Conservation (phyloP, 2,329 filamentous ascomycete species). For the Fusarium piperis region DNA sequence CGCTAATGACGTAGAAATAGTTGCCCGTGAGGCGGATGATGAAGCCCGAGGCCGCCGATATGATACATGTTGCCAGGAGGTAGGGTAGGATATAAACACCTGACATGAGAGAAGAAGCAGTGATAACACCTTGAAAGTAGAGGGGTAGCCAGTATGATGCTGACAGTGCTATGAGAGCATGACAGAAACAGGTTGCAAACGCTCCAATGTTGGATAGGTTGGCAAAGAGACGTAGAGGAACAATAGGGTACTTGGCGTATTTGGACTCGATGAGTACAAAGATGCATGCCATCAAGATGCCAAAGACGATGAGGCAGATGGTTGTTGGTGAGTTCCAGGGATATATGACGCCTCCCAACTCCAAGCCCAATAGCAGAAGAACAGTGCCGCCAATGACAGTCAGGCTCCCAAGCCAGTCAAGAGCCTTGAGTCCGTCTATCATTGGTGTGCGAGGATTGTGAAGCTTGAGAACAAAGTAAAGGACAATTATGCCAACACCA, state of each 20-base stretch:
- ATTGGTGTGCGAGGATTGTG: conserved; percentile 9
- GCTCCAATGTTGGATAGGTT: conserved; percentile 1
- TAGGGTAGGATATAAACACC: background rate
- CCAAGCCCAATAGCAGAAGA: conserved; percentile 8
- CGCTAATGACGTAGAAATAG: background rate
- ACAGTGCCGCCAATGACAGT: conserved; percentile 3
- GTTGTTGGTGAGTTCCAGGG: conserved; percentile 10
- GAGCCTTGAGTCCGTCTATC: conserved; percentile 1
- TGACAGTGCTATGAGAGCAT: background rate
- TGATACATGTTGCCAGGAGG: background rate
- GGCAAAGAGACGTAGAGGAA: conserved; percentile 5
- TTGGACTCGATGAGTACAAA: background rate
- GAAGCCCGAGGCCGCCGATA: background rate
- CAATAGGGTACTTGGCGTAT: conserved; percentile 12
- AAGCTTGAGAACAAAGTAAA: conserved; percentile 54
- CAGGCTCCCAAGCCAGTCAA: conserved; percentile 11
- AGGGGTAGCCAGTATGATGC: conserved; percentile 7
- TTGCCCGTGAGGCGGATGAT: background rate
- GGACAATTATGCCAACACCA: conserved; percentile 58
- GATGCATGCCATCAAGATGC: background rate
- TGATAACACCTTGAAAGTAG: conserved; percentile 9
- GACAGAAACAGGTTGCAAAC: background rate
- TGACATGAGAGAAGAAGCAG: background rate
- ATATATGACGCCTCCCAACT: conserved; percentile 9
- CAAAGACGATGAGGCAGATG: conserved; percentile 11